Evolutionary conservation across 345 rosid genomes (phyloP).

Genomic region (Eucalyptus dawsonii): DNA sequence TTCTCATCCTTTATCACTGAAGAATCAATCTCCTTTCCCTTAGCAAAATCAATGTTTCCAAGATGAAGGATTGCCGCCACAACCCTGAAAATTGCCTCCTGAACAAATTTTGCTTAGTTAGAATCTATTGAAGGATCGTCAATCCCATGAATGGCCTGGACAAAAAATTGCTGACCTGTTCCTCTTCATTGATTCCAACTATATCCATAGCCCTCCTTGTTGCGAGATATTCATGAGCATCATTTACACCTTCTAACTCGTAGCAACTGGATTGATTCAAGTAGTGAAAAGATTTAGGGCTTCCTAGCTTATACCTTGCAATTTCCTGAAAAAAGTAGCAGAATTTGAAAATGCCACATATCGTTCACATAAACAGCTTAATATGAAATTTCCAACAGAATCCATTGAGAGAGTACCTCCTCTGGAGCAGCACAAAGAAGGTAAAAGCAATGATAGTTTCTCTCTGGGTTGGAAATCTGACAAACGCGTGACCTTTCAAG

Average conservation of each 20-base stretch:
- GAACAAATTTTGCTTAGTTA: slow-evolving; percentile 11
- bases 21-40: slow-evolving; percentile 76
- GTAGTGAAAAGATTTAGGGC: slow-evolving; percentile 60
- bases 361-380: not conserved
- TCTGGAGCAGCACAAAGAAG: slow-evolving; percentile 90
- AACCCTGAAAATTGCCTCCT: slow-evolving; percentile 88
- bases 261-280: slow-evolving; percentile 74
- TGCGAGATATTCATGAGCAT: slow-evolving; percentile 74
- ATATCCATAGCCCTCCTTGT: slow-evolving; percentile 89
- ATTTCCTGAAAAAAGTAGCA: slow-evolving; percentile 36
- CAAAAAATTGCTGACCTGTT: slow-evolving; percentile 28
- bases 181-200: slow-evolving; percentile 70
- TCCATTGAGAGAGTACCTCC: slow-evolving; percentile 39
- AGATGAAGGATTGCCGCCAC: slow-evolving; percentile 93
- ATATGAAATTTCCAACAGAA: not conserved
- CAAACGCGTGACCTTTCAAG: slow-evolving; percentile 96
- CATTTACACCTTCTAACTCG: slow-evolving; percentile 72
- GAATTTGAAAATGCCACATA: not conserved
- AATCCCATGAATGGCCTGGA: not conserved
- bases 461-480: slow-evolving; percentile 84
- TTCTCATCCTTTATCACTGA: slow-evolving; percentile 67
- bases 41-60: slow-evolving; percentile 70
- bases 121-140: not conserved
- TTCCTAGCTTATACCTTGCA: slow-evolving; percentile 48
- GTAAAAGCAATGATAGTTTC: slow-evolving; percentile 93